Evolutionary conservation across 352 stramenopile species (phyloP), one percentile per base, ranked within the genome.

Genomic region (Phytopythium sindhum): DNA sequence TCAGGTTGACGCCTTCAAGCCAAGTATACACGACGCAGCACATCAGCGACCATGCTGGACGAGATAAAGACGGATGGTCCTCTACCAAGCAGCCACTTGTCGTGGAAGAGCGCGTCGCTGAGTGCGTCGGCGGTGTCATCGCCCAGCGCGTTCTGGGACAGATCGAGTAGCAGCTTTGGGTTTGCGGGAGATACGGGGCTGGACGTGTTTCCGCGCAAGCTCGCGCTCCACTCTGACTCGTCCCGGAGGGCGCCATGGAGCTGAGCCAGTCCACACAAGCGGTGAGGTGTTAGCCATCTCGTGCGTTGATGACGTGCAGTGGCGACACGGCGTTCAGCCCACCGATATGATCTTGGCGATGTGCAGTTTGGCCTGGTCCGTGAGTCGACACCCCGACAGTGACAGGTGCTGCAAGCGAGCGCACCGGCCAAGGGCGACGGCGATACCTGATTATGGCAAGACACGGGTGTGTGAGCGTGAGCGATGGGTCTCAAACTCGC

Each of bases 281-380:
- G 39, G 42, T 50, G 42, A 28, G 42, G 17, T 45, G 41, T n/a
- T 10, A 45, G 41, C 33, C 33, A 11, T 15, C 33, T 39, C 33
- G 10, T 4, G 2, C 33, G 33, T 10, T 35, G 4, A 21, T 19
- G 37, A 19, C 37, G 37, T 15, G 7, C 12, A 3, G 37, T 5
- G 21, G 17, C 23, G 17, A 48, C 31, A 35, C 23, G 24, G 31
- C 9, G 10, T 5, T 9, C 9, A 24, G 23, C 64, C 42, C 66
- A 86, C 78, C 0, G 77, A 68, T n/a, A 88, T 79, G 54, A 89
- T 82, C 67, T 89, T 89, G 9, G 73, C 56, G n/a, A 88, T 63
- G 56, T 83, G 72, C 14, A 75, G 64, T 57, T 67, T 80, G n/a
- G 77, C 65, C 14, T 83, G 79, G 26, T 84, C 60, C 1, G 80